Conservation (phyloP, 345 rosid species). For the Alliaria petiolata region DNA sequence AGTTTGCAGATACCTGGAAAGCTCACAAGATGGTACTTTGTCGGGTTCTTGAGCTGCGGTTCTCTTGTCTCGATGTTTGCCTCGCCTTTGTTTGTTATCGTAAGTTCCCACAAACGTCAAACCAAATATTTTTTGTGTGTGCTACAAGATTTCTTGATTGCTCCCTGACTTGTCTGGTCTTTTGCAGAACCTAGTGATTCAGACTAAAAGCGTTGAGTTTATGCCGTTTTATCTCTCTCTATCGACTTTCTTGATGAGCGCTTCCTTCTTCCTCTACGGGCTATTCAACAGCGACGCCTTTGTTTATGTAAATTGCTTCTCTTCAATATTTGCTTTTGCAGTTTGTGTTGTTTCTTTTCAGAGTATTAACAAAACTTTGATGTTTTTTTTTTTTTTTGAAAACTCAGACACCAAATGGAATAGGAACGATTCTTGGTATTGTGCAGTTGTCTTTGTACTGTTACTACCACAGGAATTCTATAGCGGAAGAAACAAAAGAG, state of each 20-base stretch:
- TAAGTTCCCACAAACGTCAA: conserved; percentile 36
- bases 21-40: conserved; percentile 40
- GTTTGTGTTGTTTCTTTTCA: background rate
- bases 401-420: conserved; percentile 79
- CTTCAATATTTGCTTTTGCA: background rate
- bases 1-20: conserved; percentile 57
- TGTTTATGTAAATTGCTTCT: conserved; percentile 50
- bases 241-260: conserved; percentile 85
- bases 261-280: conserved; percentile 66
- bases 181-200: conserved; percentile 73
- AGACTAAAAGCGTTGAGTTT: conserved; percentile 76
- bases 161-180: background rate
- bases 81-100: conserved; percentile 85
- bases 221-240: conserved; percentile 93
- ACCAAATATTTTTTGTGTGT: background rate
- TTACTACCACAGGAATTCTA: conserved; percentile 41
- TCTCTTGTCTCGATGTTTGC: conserved; percentile 91
- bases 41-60: conserved; percentile 60
- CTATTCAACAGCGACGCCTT: conserved; percentile 60
- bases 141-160: conserved; percentile 12
- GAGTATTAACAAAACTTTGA: conserved; percentile 7
- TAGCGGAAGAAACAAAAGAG: conserved; percentile 40
- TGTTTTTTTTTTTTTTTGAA: background rate
- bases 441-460: conserved; percentile 62
- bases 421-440: conserved; percentile 73